phyloP scores from a whole-genome alignment of 805 yeast species.

The Candida ulmi region DNA sequence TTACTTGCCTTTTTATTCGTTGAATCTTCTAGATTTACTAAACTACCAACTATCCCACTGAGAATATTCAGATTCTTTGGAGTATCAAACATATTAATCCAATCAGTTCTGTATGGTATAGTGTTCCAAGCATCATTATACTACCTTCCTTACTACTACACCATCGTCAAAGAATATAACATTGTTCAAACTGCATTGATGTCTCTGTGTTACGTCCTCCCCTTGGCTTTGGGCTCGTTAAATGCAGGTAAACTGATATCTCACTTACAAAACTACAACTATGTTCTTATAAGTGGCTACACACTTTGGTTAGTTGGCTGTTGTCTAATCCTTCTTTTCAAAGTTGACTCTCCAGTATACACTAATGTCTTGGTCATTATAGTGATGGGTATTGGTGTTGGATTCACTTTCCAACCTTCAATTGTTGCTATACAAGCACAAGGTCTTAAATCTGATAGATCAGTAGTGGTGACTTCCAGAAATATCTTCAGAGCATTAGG shows the following conservation, averaged over 20 bases:
- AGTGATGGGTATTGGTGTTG: conserved; percentile 40
- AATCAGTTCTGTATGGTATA: conserved; percentile 43
- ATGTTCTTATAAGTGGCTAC: conserved; percentile 37
- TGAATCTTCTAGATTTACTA: conserved; percentile 38
- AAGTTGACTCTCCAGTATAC: conserved; percentile 24
- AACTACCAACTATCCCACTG: conserved; percentile 50
- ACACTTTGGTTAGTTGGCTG: conserved; percentile 34
- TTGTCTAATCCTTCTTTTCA: conserved; percentile 30
- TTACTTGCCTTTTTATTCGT: conserved; percentile 35
- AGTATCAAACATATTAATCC: conserved; percentile 29
- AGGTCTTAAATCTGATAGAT: conserved; percentile 42
- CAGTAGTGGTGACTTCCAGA: conserved; percentile 52
- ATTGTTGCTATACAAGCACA: conserved; percentile 51
- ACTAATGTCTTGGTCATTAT: conserved; percentile 29
- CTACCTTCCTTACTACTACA: conserved; percentile 41
- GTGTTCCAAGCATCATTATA: conserved; percentile 41
- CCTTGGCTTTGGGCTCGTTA: conserved; percentile 37
- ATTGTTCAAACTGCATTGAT: conserved; percentile 7
- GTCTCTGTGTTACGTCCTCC: conserved; percentile 37
- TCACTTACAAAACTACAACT: conserved; percentile 35
- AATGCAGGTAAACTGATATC: conserved; percentile 42
- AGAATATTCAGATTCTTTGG: conserved; percentile 32
- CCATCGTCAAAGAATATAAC: conserved; percentile 27
- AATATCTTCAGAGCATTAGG: conserved; percentile 54
- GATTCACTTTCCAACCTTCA: conserved; percentile 18